Conservation (phyloP, 73 alveolate species). For the Tetrahymena elliotti region DNA sequence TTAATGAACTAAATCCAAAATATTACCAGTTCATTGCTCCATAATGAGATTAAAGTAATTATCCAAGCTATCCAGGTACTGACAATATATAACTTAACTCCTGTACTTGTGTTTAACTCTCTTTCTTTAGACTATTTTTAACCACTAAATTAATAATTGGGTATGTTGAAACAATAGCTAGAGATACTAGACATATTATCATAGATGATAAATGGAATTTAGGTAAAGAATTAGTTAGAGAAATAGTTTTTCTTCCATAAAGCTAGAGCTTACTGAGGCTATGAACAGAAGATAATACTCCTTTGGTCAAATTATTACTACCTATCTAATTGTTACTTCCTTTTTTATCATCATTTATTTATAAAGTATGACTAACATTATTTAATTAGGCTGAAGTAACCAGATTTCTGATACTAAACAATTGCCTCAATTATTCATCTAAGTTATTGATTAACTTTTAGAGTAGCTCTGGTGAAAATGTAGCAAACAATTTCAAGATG, state of each 20-base stretch:
- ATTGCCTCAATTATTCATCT: background rate
- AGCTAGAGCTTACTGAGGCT: background rate
- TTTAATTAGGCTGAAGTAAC: background rate
- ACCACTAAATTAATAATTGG: background rate
- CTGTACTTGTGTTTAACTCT: background rate
- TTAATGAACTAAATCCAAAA: background rate
- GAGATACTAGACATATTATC: background rate
- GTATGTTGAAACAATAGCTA: background rate
- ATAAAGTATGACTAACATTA: background rate
- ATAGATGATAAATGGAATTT: background rate
- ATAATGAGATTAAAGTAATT: background rate
- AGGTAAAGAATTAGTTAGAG: background rate
- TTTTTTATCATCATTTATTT: background rate
- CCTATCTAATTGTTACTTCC: background rate
- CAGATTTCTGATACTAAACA: background rate
- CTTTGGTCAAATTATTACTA: background rate
- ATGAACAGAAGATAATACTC: background rate
- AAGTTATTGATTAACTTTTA: background rate
- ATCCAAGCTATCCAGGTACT: background rate
- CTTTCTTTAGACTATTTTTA: background rate
- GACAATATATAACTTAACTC: background rate
- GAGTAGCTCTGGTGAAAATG: background rate
- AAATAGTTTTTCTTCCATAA: background rate
- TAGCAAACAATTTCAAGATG: background rate
- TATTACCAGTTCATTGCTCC: background rate